Percentiles rank a stretch among this genome's conserved stretches.
Evolutionary conservation across 1,284 basidiomycete species (phyloP).

Genomic region (Apiotrichum porosum): DNA sequence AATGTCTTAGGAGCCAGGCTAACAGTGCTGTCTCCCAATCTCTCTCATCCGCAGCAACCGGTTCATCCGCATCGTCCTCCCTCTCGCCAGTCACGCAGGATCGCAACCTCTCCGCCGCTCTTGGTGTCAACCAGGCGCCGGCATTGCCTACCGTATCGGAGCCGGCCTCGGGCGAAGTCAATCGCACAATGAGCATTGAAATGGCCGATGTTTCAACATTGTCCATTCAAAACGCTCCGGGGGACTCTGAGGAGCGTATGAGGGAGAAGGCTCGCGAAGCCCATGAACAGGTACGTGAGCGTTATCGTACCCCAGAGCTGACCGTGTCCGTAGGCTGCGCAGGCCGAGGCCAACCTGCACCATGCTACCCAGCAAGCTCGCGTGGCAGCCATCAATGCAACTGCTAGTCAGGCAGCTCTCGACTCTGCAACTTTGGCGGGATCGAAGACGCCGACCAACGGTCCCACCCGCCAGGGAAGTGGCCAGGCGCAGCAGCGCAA

Average conservation of each 20-base stretch:
- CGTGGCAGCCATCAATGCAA: conserved; percentile 49
- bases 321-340: conserved; percentile 37
- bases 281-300: conserved; percentile 44
- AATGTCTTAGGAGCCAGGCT: neutral
- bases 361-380: conserved; percentile 49
- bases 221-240: conserved; percentile 19
- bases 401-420: conserved; percentile 46
- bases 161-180: neutral
- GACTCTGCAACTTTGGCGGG: conserved; percentile 26
- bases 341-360: conserved; percentile 47
- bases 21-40: conserved; percentile 3
- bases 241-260: conserved; percentile 39
- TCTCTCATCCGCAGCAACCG: conserved; percentile 13
- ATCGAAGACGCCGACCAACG: conserved; percentile 20
- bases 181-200: conserved; percentile 39
- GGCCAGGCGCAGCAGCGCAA: conserved; percentile 45
- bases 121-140: conserved; percentile 18
- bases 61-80: conserved; percentile 28
- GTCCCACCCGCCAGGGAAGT: conserved; percentile 12
- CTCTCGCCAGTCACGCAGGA: conserved; percentile 26
- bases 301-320: neutral
- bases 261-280: conserved; percentile 47
- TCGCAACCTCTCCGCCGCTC: conserved; percentile 29
- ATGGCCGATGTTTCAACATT: conserved; percentile 38
- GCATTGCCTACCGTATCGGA: too few species aligned